phyloP scores from a whole-genome alignment of 495 filamentous ascomycete genomes.

The Trypethelium eluteriae region DNA sequence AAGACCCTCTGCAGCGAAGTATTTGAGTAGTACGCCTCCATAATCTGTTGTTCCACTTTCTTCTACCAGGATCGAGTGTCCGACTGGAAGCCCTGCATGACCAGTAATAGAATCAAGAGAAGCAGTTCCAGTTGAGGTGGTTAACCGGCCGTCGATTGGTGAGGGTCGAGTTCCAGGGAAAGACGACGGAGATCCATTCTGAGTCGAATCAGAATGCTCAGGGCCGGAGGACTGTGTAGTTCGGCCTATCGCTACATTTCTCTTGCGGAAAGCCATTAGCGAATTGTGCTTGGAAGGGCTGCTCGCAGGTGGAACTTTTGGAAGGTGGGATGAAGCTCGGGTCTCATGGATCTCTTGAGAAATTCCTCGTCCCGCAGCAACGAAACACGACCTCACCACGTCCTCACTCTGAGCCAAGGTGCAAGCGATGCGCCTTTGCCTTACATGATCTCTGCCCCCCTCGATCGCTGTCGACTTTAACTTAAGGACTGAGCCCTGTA shows the following conservation, averaged over 20 bases:
- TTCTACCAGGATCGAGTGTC: conserved; percentile 72
- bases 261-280: conserved; percentile 81
- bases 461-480: too few relatives aligned
- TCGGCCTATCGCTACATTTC: conserved; percentile 62
- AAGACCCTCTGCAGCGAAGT: conserved; percentile 88
- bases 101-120: conserved; percentile 81
- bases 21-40: conserved; percentile 71
- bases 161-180: conserved; percentile 73
- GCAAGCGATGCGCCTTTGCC: too few relatives aligned
- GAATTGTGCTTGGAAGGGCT: background rate
- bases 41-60: conserved; percentile 95
- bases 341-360: background rate
- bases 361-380: background rate
- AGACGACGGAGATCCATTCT: background rate
- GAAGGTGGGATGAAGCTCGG: conserved; percentile 2
- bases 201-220: background rate
- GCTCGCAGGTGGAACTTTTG: background rate
- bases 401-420: too few relatives aligned
- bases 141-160: conserved; percentile 76
- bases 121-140: conserved; percentile 81
- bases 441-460: too few relatives aligned
- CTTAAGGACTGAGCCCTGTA: too few relatives aligned
- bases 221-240: background rate
- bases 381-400: background rate
- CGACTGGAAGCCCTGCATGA: conserved; percentile 79